These are phyloP conservation scores for Epichloe elymi DNA, from an alignment of 2,329 filamentous ascomycete genomes.

Conservation along the genomic window DNA sequence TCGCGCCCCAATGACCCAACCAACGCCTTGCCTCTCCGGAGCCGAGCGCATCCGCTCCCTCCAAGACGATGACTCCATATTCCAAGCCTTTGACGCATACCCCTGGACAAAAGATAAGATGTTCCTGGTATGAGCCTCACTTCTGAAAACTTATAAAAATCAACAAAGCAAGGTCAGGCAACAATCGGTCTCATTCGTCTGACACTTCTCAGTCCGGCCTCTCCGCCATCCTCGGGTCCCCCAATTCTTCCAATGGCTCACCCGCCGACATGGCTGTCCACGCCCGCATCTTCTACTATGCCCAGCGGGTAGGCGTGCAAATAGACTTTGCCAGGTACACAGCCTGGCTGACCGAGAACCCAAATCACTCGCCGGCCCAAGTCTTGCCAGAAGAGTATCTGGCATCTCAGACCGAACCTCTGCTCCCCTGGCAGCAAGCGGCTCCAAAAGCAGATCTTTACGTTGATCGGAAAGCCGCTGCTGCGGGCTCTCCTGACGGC, in stretches of 20 bases:
- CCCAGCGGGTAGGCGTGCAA: conserved; percentile 32
- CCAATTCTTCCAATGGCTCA: conserved; percentile 33
- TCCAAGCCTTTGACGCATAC: conserved; percentile 50
- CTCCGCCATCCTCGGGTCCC: conserved; percentile 47
- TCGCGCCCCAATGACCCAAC: background rate
- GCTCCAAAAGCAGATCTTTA: conserved; percentile 35
- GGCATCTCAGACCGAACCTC: background rate
- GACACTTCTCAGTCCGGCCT: conserved; percentile 37
- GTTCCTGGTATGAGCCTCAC: conserved; percentile 42
- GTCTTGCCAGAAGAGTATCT: conserved; percentile 23
- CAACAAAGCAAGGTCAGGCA: background rate
- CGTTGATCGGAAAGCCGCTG: conserved; percentile 25
- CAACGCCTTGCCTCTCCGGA: conserved; percentile 1
- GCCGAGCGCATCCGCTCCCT: conserved; percentile 26
- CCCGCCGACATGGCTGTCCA: conserved; percentile 47
- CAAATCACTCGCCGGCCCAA: conserved; percentile 21
- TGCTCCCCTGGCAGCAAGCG: conserved; percentile 33
- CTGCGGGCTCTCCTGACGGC: conserved; percentile 14
- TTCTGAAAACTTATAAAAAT: background rate
- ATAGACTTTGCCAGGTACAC: conserved; percentile 59
- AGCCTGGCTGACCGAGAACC: conserved; percentile 38
- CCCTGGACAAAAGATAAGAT: conserved; percentile 54
- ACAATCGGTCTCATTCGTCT: background rate
- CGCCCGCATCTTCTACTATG: conserved; percentile 56
- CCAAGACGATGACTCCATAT: conserved; percentile 31